Percentiles rank a stretch among this genome's conserved stretches.
These are phyloP conservation scores for Fraxinus floribunda DNA, from an alignment of 305 asterid genomes.

Conservation along the genomic window DNA sequence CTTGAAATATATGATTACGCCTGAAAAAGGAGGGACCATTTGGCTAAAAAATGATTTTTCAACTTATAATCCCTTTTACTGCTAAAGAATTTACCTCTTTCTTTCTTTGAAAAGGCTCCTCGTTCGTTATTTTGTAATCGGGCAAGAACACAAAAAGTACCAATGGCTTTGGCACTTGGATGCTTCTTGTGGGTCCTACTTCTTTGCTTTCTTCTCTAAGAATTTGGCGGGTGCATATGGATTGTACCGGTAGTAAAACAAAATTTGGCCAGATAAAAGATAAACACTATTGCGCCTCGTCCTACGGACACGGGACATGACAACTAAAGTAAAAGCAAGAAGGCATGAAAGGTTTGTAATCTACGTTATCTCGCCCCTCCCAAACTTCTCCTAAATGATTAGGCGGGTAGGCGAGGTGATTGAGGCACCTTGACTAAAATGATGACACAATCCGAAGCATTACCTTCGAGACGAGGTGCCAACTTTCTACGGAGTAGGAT, in stretches of 20 bases:
- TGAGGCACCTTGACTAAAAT: neutral
- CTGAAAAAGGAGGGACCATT: conserved; percentile 18
- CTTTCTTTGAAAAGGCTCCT: neutral
- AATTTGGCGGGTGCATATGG: neutral
- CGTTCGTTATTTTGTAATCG: conserved; percentile 12
- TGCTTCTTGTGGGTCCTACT: conserved; percentile 24
- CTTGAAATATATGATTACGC: conserved; percentile 13
- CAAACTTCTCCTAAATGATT: neutral
- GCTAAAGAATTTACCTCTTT: conserved; percentile 18
- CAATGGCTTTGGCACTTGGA: conserved; percentile 9
- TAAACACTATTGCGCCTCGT: neutral
- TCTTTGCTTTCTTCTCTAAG: conserved; percentile 3
- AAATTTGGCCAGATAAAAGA: neutral
- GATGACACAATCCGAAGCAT: neutral
- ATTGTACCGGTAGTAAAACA: neutral
- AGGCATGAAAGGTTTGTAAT: neutral
- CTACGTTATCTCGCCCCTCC: neutral
- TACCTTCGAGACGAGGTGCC: neutral
- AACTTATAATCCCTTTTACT: conserved; percentile 6
- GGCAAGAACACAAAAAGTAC: neutral
- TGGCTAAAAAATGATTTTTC: conserved; percentile 13
- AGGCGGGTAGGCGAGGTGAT: neutral
- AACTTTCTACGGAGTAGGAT: neutral
- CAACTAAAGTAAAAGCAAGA: neutral
- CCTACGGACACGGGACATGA: neutral